Percentiles rank a stretch among this genome's conserved stretches.
Conservation (phyloP, 352 stramenopile genomes). For the Phytophthora nicotianae region DNA sequence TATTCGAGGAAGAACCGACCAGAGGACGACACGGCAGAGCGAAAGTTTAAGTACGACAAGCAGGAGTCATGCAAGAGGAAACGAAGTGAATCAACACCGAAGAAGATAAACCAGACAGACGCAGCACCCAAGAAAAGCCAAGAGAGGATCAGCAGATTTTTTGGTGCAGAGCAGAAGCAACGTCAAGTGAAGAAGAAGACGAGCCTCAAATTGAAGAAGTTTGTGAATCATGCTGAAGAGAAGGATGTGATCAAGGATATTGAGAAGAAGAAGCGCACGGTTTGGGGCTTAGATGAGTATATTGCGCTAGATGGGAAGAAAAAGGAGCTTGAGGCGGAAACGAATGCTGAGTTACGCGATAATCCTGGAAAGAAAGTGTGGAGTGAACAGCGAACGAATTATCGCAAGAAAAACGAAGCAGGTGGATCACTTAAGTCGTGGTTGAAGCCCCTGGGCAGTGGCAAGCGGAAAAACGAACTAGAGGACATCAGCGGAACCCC, state of each 20-base stretch:
- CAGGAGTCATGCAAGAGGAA: slow-evolving; percentile 29
- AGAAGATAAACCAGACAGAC: neutral
- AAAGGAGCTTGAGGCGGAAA: slow-evolving; percentile 10
- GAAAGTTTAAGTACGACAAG: slow-evolving; percentile 18
- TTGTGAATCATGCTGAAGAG: slow-evolving; percentile 39
- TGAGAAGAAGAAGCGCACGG: slow-evolving; percentile 28
- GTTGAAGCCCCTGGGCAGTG: slow-evolving; percentile 15
- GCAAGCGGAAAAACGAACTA: slow-evolving; percentile 18
- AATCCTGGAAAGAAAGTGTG: slow-evolving; percentile 18
- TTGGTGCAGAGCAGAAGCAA: slow-evolving; percentile 14
- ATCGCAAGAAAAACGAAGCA: slow-evolving; percentile 16
- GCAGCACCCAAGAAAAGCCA: slow-evolving; percentile 4
- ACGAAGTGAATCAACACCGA: slow-evolving; percentile 11
- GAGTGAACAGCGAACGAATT: slow-evolving; percentile 25
- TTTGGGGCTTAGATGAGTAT: slow-evolving; percentile 36
- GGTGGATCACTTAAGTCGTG: slow-evolving; percentile 12
- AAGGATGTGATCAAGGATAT: slow-evolving; percentile 37
- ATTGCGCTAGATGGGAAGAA: slow-evolving; percentile 37
- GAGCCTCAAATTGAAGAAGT: slow-evolving; percentile 30
- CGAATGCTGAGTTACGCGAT: slow-evolving; percentile 7
- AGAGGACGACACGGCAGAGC: slow-evolving; percentile 7
- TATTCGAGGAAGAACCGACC: slow-evolving; percentile 1
- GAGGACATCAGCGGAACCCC: slow-evolving; percentile 10
- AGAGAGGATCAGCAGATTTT: slow-evolving; percentile 32
- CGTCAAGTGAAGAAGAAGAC: slow-evolving; percentile 26